Evolutionary conservation across 257 asterid genomes (phyloP).

Genomic region (Solanum paucissectum): DNA sequence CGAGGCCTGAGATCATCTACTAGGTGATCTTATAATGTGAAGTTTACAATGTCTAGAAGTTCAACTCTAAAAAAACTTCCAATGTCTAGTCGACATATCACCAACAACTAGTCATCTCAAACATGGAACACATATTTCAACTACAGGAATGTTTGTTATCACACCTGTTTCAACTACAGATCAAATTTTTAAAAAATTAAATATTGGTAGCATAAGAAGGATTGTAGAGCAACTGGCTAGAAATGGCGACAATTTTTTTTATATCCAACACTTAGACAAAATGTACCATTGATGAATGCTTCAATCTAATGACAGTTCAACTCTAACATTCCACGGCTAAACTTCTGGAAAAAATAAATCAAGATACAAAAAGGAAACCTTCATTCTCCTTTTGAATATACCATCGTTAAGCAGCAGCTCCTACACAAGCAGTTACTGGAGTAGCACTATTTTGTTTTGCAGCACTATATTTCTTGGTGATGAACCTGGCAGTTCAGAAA

Average conservation of each 20-base stretch:
- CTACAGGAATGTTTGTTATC: neutral
- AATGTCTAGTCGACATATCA: no score
- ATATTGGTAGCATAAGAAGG: neutral
- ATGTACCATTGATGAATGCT: neutral
- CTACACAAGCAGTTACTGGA: constrained; percentile 77
- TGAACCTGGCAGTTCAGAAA: constrained; percentile 44
- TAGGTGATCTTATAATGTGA: neutral
- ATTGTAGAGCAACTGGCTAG: neutral
- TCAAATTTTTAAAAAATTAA: neutral
- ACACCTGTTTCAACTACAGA: neutral
- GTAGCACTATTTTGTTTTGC: constrained; percentile 43
- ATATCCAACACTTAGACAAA: neutral
- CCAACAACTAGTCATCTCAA: neutral
- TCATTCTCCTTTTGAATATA: neutral
- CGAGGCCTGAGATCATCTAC: neutral
- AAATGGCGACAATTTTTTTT: neutral
- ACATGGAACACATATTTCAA: neutral
- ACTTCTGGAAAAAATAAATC: neutral
- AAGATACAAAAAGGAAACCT: neutral
- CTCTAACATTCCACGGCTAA: neutral
- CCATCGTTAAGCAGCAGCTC: constrained; percentile 46
- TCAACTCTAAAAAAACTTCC: no score
- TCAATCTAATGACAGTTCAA: neutral
- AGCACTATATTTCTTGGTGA: constrained; percentile 85
- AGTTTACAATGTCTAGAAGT: neutral